Conservation (phyloP, 352 stramenopile genomes). For the Thraustochytrium striatum region DNA sequence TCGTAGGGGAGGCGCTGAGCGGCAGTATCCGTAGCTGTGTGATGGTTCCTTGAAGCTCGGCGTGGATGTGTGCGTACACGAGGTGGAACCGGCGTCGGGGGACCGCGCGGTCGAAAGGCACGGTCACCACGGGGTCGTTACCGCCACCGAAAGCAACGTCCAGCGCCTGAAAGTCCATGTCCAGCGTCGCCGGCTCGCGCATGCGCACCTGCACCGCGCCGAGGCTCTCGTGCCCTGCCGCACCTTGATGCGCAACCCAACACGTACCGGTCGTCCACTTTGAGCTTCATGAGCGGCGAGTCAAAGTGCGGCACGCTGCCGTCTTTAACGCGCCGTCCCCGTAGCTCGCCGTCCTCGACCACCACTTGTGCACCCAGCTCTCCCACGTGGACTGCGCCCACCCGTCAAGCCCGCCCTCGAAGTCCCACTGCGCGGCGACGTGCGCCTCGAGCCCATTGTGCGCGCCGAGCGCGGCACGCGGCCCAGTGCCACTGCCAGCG, state of each 20-base stretch:
- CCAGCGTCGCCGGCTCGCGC: neutral
- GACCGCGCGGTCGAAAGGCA: slow-evolving; percentile 1
- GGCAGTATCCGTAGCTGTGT: slow-evolving; percentile 13
- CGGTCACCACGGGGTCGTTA: neutral
- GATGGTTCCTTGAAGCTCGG: neutral
- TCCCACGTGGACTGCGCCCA: slow-evolving; percentile 20
- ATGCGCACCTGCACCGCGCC: slow-evolving; percentile 3
- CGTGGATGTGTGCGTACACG: neutral
- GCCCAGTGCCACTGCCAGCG: no score
- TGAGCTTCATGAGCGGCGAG: neutral
- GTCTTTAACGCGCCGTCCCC: neutral
- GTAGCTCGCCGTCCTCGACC: slow-evolving; percentile 32
- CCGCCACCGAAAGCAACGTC: neutral
- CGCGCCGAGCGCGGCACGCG: no score
- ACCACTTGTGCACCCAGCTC: slow-evolving; percentile 13
- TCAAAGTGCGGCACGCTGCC: slow-evolving; percentile 9
- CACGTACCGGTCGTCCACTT: neutral
- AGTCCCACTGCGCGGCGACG: slow-evolving; percentile 27
- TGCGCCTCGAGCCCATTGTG: slow-evolving; percentile 1
- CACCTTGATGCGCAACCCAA: neutral
- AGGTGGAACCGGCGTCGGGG: neutral
- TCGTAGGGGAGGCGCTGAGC: neutral
- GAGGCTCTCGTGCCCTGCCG: neutral
- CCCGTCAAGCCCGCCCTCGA: slow-evolving; percentile 13
- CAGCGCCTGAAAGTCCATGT: slow-evolving; percentile 21